phyloP scores from a whole-genome alignment of 495 filamentous ascomycete species.

The Astrothelium subdiscretum region DNA sequence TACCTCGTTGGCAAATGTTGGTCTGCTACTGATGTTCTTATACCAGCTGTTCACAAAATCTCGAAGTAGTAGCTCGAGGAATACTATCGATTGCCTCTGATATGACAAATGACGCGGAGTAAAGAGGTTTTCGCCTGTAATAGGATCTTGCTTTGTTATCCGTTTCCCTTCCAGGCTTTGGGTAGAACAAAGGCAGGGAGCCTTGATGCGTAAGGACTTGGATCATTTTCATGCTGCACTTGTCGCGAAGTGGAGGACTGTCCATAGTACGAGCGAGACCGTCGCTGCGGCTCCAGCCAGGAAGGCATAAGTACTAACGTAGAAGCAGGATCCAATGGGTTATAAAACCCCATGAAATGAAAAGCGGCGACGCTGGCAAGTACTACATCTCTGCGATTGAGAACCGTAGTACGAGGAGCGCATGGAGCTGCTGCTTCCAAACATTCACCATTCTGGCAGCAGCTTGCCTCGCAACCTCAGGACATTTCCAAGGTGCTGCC shows the following conservation, averaged over 20 bases:
- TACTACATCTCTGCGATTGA: constrained; percentile 63
- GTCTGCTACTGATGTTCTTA: constrained; percentile 66
- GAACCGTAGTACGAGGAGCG: constrained; percentile 50
- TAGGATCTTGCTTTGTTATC: constrained; percentile 36
- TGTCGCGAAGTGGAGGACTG: constrained; percentile 52
- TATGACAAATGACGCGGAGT: constrained; percentile 64
- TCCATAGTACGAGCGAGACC: constrained; percentile 39
- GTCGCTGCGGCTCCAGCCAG: constrained; percentile 49
- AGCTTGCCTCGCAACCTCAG: not conserved
- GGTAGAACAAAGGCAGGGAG: constrained; percentile 51
- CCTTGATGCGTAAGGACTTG: constrained; percentile 20
- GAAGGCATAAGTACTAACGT: constrained; percentile 70
- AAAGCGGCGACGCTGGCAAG: constrained; percentile 55
- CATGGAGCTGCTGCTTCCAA: constrained; percentile 1
- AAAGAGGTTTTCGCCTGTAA: constrained; percentile 51
- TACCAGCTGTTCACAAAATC: constrained; percentile 92
- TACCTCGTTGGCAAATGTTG: constrained; percentile 70
- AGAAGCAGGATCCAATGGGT: constrained; percentile 68
- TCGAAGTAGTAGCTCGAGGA: constrained; percentile 59
- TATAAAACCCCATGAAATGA: constrained; percentile 76
- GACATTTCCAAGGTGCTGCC: not conserved
- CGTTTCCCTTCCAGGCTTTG: constrained; percentile 56
- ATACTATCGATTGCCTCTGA: constrained; percentile 73
- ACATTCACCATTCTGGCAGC: not conserved
- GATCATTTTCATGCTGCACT: constrained; percentile 23